phyloP scores from a whole-genome alignment of 1,139 yeast species.

The Debaryomyces subglobosus region DNA sequence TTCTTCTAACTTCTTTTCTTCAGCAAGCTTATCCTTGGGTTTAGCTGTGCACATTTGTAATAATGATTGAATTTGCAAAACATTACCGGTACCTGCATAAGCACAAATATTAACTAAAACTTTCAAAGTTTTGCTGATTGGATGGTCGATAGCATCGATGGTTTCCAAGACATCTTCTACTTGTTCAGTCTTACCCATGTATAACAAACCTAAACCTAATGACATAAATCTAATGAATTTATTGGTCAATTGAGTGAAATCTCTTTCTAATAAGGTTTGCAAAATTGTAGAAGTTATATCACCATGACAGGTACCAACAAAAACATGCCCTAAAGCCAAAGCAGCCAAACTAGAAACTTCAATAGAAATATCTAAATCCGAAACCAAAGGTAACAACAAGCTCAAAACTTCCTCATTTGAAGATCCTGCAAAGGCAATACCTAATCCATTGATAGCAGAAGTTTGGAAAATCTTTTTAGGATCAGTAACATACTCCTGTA shows the following conservation, averaged over 20 bases:
- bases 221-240: constrained; percentile 92
- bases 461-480: constrained; percentile 60
- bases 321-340: constrained; percentile 88
- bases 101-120: constrained; percentile 93
- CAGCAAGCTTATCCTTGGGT: constrained; percentile 38
- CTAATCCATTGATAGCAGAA: constrained; percentile 88
- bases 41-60: constrained; percentile 83
- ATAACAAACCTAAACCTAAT: constrained; percentile 87
- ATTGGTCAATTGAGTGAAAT: constrained; percentile 71
- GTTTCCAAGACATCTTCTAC: constrained; percentile 96
- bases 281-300: constrained; percentile 89
- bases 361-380: constrained; percentile 74
- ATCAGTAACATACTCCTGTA: constrained; percentile 74
- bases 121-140: constrained; percentile 86
- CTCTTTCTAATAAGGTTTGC: constrained; percentile 88
- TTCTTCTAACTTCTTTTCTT: constrained; percentile 39
- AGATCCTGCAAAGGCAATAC: constrained; percentile 95
- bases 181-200: constrained; percentile 92
- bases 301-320: constrained; percentile 95
- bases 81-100: constrained; percentile 98
- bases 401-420: constrained; percentile 82
- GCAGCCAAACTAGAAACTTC: constrained; percentile 89
- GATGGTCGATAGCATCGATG: constrained; percentile 93
- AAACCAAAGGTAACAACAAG: constrained; percentile 79
- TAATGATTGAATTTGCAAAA: constrained; percentile 87